Evolutionary conservation across 179 eudicot species (phyloP).

Genomic region (Silene coronaria): DNA sequence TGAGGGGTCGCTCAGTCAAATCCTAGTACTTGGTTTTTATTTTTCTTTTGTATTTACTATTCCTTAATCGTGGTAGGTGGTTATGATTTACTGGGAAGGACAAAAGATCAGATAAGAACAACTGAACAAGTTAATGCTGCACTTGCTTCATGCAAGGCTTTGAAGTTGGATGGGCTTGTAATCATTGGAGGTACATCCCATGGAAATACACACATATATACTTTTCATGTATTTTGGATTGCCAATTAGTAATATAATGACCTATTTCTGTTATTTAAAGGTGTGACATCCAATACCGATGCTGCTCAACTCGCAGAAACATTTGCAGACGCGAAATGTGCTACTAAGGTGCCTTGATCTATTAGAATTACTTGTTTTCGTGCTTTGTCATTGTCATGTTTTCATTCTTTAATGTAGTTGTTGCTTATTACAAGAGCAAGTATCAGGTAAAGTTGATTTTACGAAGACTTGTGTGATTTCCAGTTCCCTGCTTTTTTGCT

Average conservation of each 20-base stretch:
- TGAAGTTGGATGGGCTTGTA: constrained; percentile 89
- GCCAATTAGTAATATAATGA: background rate
- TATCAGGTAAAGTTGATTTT: background rate
- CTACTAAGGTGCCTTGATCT: constrained; percentile 58
- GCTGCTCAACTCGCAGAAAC: constrained; percentile 98
- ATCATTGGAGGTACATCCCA: constrained; percentile 72
- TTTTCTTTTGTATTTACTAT: background rate
- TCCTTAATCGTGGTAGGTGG: constrained; percentile 53
- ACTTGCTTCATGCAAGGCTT: constrained; percentile 67
- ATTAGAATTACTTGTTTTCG: background rate
- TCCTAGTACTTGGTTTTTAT: background rate
- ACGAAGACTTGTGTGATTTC: background rate
- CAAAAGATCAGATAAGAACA: constrained; percentile 94
- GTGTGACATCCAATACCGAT: constrained; percentile 97
- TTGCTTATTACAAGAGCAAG: constrained; percentile 14
- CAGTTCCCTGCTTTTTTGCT: background rate
- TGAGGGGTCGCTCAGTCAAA: background rate
- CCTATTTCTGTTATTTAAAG: constrained; percentile 31
- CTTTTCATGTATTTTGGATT: background rate
- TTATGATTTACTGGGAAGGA: constrained; percentile 90
- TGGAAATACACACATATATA: background rate
- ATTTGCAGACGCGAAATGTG: constrained; percentile 81
- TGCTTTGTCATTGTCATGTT: background rate
- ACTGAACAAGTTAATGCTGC: constrained; percentile 94
- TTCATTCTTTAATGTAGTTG: background rate